Evolutionary conservation across 2,329 filamentous ascomycete genomes (phyloP), one percentile per base, ranked within the genome.

Genomic region (Canariomyces notabilis): DNA sequence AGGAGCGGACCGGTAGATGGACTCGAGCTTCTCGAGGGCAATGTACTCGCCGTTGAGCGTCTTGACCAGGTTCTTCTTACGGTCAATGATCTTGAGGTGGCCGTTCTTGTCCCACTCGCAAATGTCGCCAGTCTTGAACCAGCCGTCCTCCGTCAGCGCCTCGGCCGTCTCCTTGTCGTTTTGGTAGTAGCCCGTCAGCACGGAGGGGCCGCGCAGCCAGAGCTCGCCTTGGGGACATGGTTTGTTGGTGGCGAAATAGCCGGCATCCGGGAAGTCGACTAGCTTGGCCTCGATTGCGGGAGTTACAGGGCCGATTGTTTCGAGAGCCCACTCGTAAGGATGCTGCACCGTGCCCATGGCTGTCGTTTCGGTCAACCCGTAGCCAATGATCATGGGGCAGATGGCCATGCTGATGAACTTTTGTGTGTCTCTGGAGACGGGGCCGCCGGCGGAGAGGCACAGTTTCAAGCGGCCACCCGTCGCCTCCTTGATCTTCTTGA

Each of bases 401-500:
- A 95, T 88, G 41, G 86, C 85, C 77, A 93, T 82, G 35, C 88
- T 94, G 61, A 95, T 82, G 75, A 95, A 95, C 47, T 80, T 80
- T 63, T 90, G 85, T 0, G 89, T 95, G 39, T 94, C 88, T 67
- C 85, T 88, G 22, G 88, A 80, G 36, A 95, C 78, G 5, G 89
- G 88, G 1, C 89, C 89, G 63, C 88, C 89, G 49, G 89, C 89
- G 64, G 89, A 93, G 80, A 95, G 76, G 69, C 85, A 85, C 41
- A 95, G 79, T 59, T 87, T 83, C 53, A 95, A 72, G 49, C 79
- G 77, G 41, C 89, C 89, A 63, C 89, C 89, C 2, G 89, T 95
- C 12, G 88, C 88, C 59, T 93, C 88, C 70, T 89, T 90, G 64
- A 95, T 79, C 73, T 94, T 94, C 71, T 88, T 90, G 75, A 95